Conservation (phyloP, 1,284 basidiomycete species). For the Takashimella koratensis region DNA sequence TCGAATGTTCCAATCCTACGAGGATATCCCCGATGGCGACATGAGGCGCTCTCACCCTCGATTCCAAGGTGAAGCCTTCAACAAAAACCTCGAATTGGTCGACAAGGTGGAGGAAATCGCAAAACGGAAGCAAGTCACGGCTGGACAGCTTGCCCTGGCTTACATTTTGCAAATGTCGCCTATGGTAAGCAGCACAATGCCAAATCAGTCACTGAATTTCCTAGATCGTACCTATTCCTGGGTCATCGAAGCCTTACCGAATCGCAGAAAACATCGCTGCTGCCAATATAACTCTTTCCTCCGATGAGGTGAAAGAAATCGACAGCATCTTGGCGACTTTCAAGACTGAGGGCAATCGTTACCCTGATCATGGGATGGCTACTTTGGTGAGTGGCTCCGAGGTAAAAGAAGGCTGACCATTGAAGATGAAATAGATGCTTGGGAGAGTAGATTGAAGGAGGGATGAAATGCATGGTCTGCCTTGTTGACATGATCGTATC, state of each 20-base stretch:
- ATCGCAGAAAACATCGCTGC: constrained; percentile 52
- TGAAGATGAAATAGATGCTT: too few species aligned
- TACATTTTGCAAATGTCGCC: constrained; percentile 55
- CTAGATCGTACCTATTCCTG: constrained; percentile 54
- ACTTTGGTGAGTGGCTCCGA: too few species aligned
- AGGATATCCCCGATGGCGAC: constrained; percentile 50
- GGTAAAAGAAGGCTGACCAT: too few species aligned
- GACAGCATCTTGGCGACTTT: constrained; percentile 37
- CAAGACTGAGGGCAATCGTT: constrained; percentile 1
- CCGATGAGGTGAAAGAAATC: constrained; percentile 38
- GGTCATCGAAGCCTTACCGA: constrained; percentile 50
- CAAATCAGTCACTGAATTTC: not conserved
- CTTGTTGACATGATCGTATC: too few species aligned
- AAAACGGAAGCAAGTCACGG: constrained; percentile 52
- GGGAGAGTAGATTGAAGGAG: too few species aligned
- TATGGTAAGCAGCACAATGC: constrained; percentile 25
- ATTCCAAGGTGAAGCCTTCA: constrained; percentile 49
- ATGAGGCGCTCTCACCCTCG: constrained; percentile 12
- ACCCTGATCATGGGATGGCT: too few species aligned
- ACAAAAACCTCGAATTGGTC: constrained; percentile 56
- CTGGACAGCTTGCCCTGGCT: constrained; percentile 58
- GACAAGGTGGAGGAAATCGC: constrained; percentile 51
- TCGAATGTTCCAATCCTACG: constrained; percentile 50
- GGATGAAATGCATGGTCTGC: too few species aligned
- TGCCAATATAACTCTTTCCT: constrained; percentile 48